phyloP scores from a whole-genome alignment of 2,329 filamentous ascomycete genomes.

The Sporothrix mexicana region DNA sequence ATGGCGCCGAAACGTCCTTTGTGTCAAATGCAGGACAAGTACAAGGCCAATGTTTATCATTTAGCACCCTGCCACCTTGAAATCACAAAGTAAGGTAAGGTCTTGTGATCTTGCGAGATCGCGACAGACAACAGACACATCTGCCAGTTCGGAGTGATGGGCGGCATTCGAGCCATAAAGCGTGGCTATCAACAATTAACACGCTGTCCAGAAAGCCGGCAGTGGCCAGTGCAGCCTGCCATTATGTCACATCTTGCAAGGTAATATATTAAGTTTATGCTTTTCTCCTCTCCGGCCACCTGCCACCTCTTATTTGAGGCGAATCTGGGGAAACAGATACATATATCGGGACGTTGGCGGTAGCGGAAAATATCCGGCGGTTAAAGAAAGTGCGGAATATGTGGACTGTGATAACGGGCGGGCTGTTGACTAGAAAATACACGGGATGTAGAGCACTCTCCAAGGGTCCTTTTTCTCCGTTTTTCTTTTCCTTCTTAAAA shows the following conservation, averaged over 20 bases:
- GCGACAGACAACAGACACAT: not conserved
- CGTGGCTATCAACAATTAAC: slow-evolving; percentile 35
- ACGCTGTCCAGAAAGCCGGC: slow-evolving; percentile 33
- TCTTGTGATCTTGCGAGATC: not conserved
- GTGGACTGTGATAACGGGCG: not conserved
- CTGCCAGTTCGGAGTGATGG: not conserved
- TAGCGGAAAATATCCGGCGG: slow-evolving; percentile 27
- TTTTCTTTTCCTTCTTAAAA: not conserved
- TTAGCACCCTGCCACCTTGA: too few species aligned
- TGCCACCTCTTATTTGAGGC: not conserved
- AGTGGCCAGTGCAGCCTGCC: not conserved
- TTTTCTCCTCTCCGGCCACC: not conserved
- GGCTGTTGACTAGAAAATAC: too few species aligned
- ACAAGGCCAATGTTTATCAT: not conserved
- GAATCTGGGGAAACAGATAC: slow-evolving; percentile 12
- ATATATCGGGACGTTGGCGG: not conserved
- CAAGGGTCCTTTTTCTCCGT: not conserved
- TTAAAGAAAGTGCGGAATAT: slow-evolving; percentile 12
- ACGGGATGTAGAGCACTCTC: too few species aligned
- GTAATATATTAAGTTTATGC: slow-evolving; percentile 3
- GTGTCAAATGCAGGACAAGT: too few species aligned
- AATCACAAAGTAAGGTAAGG: not conserved
- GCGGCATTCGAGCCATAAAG: not conserved
- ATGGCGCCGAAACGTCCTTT: not conserved
- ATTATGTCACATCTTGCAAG: slow-evolving; percentile 26